phyloP scores from a whole-genome alignment of 129 eudicot species.

The Artemisia argyi region DNA sequence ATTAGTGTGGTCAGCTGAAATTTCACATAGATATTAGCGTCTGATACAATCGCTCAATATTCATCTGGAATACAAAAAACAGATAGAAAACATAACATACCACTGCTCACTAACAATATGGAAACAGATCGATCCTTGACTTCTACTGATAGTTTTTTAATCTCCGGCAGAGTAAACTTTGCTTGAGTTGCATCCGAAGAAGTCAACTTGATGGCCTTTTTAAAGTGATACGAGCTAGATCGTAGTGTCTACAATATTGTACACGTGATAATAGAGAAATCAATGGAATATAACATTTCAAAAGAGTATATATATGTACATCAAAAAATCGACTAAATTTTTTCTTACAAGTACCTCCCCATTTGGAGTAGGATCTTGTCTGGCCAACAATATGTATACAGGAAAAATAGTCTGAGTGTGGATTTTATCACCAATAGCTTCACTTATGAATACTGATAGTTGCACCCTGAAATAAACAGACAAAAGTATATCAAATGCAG shows the following conservation, averaged over 20 bases:
- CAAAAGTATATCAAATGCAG: no score
- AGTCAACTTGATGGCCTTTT: slow-evolving; percentile 51
- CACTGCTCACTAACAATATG: slow-evolving; percentile 79
- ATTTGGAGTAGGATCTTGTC: slow-evolving; percentile 42
- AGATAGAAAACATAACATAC: slow-evolving; percentile 43
- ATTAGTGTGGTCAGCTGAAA: slow-evolving; percentile 3
- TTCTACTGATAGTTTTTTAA: slow-evolving; percentile 57
- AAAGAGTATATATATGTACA: no score
- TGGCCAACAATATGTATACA: slow-evolving; percentile 45
- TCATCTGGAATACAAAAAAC: no score
- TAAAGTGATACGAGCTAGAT: slow-evolving; percentile 61
- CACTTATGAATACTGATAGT: slow-evolving; percentile 63
- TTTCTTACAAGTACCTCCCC: slow-evolving; percentile 50
- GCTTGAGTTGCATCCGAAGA: slow-evolving; percentile 24
- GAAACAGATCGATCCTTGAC: slow-evolving; percentile 55
- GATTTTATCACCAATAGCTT: slow-evolving; percentile 42
- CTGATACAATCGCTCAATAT: no score
- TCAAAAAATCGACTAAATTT: background rate
- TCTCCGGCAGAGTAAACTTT: slow-evolving; percentile 80
- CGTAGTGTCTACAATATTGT: slow-evolving; percentile 37
- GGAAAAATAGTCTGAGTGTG: slow-evolving; percentile 57
- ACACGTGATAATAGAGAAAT: slow-evolving; percentile 32
- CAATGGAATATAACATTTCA: background rate
- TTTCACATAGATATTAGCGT: background rate
- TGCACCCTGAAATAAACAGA: slow-evolving; percentile 47